Evolutionary conservation across 345 rosid genomes (phyloP), one percentile per base, ranked within the genome.

Genomic region (Crucihimalaya himalaica): DNA sequence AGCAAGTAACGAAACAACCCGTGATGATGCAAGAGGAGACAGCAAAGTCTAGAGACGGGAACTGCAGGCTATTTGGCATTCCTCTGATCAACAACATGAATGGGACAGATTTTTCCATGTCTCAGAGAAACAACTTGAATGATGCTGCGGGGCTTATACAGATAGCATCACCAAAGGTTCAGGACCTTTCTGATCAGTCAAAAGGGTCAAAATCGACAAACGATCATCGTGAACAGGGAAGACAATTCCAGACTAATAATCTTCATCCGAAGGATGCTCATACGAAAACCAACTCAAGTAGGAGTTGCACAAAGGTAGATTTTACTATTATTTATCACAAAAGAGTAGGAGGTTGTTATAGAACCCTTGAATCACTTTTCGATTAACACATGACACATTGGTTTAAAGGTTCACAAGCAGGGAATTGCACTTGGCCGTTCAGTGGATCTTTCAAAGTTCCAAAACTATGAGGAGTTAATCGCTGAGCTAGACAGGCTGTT

Each of bases 341-440:
- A 2, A 27, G 58, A 13, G 40, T 37, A 4, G 13, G 47, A 46
- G 32, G 25, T 37, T 35, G 37, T 73, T 25, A 10, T 25, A 10
- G 31, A 51, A 51, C 31, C 15, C 8, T 45, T 23, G 11, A 20
- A 20, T 51, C 8, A n/a, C 10, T 14, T 48, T 6, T 31, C 32
- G 15, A 62, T 66, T 70, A 46, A 63, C 34, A 14, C 34, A 12
- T 1, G 20, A 46, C 2, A 4, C 35, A 19, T 61, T 67, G 6
- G 5, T 32, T 20, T 54, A 62, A 78, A 93, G 98, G 98, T 93
- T 75, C 93, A 76, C 66, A 90, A 84, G 75, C 96, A 85, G 70
- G 98, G 97, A 18, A 86, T 79, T 64, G 90, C 89, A 19, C 87
- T 86, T 13, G 96, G 89, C 51, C 81, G 96, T 77, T 89, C 93